These are phyloP conservation scores for Graphiopsis chlorocephala DNA, from an alignment of 2,329 filamentous ascomycete genomes.

Conservation along the genomic window DNA sequence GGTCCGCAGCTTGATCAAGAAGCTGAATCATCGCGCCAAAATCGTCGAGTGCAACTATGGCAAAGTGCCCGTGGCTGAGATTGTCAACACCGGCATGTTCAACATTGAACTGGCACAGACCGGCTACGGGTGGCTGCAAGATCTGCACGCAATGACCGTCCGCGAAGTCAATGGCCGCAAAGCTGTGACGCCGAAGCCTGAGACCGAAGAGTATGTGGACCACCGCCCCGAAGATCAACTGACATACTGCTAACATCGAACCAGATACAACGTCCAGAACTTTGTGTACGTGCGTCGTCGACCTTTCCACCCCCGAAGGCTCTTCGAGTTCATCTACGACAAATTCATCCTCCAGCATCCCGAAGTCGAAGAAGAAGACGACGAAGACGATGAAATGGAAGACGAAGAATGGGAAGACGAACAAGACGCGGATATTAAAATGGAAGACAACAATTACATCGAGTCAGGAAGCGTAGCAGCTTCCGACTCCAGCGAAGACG, in stretches of 20 bases:
- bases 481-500: constrained; percentile 35
- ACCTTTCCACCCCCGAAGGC: constrained; percentile 42
- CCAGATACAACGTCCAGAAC: constrained; percentile 64
- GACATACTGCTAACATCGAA: not conserved
- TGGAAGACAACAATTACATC: constrained; percentile 27
- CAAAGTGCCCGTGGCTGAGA: constrained; percentile 59
- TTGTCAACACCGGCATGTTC: constrained; percentile 66
- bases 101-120: constrained; percentile 62
- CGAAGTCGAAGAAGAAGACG: constrained; percentile 35
- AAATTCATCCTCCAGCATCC: constrained; percentile 45
- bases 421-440: constrained; percentile 23
- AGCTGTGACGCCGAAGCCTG: constrained; percentile 62
- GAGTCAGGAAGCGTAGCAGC: constrained; percentile 20
- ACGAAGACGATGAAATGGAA: constrained; percentile 24
- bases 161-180: constrained; percentile 56
- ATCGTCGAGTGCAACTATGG: constrained; percentile 60
- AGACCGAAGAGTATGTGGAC: constrained; percentile 60
- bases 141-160: constrained; percentile 65
- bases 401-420: constrained; percentile 19
- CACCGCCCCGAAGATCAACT: too few relatives aligned
- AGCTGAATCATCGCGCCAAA: constrained; percentile 66
- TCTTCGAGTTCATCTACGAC: constrained; percentile 42
- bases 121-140: constrained; percentile 68
- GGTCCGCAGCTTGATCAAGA: constrained; percentile 35
- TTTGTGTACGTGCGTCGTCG: constrained; percentile 63